A percentile compares a stretch with the other conserved stretches of the same genome.
Conservation (phyloP, 257 asterid species). For the Eustoma russellianum region DNA sequence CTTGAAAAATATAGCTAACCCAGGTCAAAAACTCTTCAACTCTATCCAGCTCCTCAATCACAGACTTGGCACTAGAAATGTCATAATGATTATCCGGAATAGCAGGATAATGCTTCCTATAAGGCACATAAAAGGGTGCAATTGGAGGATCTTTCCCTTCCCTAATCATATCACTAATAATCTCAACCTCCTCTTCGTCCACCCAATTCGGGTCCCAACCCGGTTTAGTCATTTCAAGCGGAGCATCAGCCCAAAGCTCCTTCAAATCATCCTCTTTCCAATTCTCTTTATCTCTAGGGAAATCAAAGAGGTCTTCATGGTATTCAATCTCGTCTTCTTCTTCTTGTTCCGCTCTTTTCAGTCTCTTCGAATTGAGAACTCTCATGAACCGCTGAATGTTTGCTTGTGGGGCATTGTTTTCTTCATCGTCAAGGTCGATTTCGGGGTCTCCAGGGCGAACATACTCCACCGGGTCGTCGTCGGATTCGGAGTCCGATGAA, state of each 20-base stretch:
- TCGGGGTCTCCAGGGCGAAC: slow-evolving; percentile 10
- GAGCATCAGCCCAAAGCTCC: slow-evolving; percentile 96
- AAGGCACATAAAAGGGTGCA: slow-evolving; percentile 90
- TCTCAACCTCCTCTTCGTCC: slow-evolving; percentile 54
- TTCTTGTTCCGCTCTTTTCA: slow-evolving; percentile 25
- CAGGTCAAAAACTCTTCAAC: slow-evolving; percentile 93
- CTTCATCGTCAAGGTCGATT: slow-evolving; percentile 24
- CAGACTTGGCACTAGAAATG: slow-evolving; percentile 49
- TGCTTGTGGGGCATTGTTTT: slow-evolving; percentile 35
- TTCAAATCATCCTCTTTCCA: slow-evolving; percentile 90
- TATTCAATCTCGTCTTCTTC: slow-evolving; percentile 22
- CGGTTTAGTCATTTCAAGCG: slow-evolving; percentile 49
- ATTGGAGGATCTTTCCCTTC: slow-evolving; percentile 74
- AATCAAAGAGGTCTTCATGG: slow-evolving; percentile 52
- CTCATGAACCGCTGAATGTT: slow-evolving; percentile 30
- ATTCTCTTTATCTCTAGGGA: slow-evolving; percentile 71
- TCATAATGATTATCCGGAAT: slow-evolving; percentile 55
- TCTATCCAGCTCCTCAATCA: slow-evolving; percentile 93
- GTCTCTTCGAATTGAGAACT: slow-evolving; percentile 37
- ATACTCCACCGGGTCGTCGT: slow-evolving; percentile 24
- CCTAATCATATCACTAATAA: slow-evolving; percentile 28
- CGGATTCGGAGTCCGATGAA: slow-evolving; percentile 18
- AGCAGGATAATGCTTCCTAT: slow-evolving; percentile 69
- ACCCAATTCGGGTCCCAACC: slow-evolving; percentile 87
- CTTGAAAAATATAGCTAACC: slow-evolving; percentile 84